phyloP scores from a whole-genome alignment of 2,329 filamentous ascomycete genomes.

The Metarhizium anisopliae region DNA sequence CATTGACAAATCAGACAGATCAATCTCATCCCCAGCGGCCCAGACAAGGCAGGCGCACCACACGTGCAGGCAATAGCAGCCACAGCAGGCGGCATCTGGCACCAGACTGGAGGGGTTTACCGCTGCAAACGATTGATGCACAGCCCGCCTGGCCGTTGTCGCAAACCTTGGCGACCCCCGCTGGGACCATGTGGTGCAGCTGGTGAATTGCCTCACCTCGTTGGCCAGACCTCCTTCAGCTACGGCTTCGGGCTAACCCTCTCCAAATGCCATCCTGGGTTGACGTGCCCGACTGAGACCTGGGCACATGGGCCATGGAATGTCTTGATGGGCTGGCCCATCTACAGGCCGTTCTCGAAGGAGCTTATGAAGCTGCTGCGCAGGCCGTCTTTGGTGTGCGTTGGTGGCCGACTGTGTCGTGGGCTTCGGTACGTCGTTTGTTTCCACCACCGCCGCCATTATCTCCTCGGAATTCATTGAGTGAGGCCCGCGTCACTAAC shows the following conservation, averaged over 20 bases:
- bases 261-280: background rate
- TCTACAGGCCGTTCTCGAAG: constrained; percentile 3
- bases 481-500: background rate
- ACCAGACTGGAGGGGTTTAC: no score
- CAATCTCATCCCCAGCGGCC: no score
- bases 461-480: background rate
- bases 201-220: background rate
- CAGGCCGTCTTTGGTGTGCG: constrained; percentile 1
- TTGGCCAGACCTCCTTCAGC: background rate
- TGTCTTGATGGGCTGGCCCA: constrained; percentile 6
- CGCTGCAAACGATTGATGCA: no score
- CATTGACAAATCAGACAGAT: no score
- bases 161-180: no score
- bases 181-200: no score
- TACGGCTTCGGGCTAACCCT: background rate
- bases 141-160: no score
- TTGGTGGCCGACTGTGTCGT: constrained; percentile 1
- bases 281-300: background rate
- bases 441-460: background rate
- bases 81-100: no score
- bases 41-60: no score
- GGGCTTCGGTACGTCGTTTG: constrained; percentile 3
- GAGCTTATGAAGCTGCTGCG: background rate
- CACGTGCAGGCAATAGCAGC: no score
- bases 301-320: constrained; percentile 9